Conservation (phyloP, 495 filamentous ascomycete genomes). For the Cudoniella acicularis region DNA sequence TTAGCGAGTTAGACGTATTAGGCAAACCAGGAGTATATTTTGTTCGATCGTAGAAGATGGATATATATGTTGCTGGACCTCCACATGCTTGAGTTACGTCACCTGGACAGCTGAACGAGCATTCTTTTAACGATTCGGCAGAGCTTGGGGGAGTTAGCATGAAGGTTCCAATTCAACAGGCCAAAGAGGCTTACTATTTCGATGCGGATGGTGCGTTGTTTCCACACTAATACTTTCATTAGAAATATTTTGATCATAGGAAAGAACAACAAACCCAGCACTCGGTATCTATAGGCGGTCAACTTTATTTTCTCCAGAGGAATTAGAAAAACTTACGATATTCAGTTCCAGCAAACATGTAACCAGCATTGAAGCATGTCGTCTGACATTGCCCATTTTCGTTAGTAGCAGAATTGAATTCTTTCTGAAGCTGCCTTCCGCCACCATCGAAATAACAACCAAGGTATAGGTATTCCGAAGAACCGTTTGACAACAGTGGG, state of each 20-base stretch:
- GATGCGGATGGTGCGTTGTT: constrained; percentile 28
- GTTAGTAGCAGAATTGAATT: constrained; percentile 4
- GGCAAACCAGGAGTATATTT: constrained; percentile 21
- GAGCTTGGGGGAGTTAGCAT: constrained; percentile 4
- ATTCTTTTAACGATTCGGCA: constrained; percentile 27
- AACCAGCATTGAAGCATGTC: constrained; percentile 17
- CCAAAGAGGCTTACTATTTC: constrained; percentile 12
- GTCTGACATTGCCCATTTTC: constrained; percentile 27
- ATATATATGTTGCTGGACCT: constrained; percentile 36
- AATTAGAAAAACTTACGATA: constrained; percentile 7
- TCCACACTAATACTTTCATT: constrained; percentile 27
- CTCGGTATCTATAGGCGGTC: background rate
- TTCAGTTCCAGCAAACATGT: constrained; percentile 29
- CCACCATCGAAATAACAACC: constrained; percentile 30
- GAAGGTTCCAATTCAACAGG: background rate
- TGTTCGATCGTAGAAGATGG: constrained; percentile 37
- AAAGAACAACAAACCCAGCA: background rate
- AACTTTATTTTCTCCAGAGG: background rate
- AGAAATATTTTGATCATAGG: background rate
- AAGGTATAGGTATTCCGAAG: constrained; percentile 24
- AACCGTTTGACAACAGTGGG: constrained; percentile 23
- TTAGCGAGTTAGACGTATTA: background rate
- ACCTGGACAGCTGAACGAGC: constrained; percentile 32
- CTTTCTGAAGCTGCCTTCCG: constrained; percentile 19
- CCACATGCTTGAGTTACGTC: constrained; percentile 37